phyloP scores from a whole-genome alignment of 202 grass and related monocot species.

The Dendrocalamus latiflorus region DNA sequence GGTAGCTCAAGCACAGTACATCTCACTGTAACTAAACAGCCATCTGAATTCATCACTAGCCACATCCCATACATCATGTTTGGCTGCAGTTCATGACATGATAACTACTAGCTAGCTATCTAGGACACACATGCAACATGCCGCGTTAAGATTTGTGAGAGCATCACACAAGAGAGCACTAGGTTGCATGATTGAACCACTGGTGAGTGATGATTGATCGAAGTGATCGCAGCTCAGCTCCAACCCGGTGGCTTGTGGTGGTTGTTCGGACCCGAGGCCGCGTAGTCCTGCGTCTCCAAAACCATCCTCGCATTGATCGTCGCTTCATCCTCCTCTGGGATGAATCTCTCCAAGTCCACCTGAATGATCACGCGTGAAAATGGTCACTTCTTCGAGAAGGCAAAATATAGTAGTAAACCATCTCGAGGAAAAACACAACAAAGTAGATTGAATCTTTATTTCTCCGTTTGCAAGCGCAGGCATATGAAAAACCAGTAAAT shows the following conservation, averaged over 20 bases:
- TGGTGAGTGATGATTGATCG: too few species aligned
- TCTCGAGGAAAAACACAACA: background rate
- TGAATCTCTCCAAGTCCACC: background rate
- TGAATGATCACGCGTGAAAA: constrained; percentile 4
- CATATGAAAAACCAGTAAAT: background rate
- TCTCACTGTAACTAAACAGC: background rate
- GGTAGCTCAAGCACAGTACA: background rate
- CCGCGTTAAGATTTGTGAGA: background rate
- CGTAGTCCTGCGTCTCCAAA: constrained; percentile 37
- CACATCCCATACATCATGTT: background rate
- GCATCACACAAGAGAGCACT: background rate
- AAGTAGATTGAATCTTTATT: background rate
- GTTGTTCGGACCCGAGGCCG: constrained; percentile 25
- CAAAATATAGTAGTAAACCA: background rate
- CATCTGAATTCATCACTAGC: background rate
- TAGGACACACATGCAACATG: background rate
- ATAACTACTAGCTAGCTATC: background rate
- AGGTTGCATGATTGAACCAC: background rate
- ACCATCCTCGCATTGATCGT: constrained; percentile 28
- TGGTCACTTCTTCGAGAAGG: background rate
- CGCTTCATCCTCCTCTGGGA: background rate
- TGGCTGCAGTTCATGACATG: background rate
- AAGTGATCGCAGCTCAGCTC: constrained; percentile 10
- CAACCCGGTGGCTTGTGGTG: constrained; percentile 43
- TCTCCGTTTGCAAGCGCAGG: background rate